Evolutionary conservation across 306 rosid species (phyloP).

Genomic region (Mimosa bimucronata): DNA sequence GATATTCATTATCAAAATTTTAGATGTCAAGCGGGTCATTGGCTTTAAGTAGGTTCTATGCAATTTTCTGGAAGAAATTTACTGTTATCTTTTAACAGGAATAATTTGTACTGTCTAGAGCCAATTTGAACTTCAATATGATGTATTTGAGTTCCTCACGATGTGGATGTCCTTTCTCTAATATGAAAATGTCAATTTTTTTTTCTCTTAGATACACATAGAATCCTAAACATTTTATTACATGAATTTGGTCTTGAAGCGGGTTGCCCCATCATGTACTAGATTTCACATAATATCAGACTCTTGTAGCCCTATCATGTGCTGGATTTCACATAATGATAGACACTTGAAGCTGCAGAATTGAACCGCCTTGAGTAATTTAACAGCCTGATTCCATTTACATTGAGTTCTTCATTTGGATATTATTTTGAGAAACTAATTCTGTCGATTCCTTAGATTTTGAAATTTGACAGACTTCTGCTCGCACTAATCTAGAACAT

Average conservation of each 20-base stretch:
- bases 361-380: slow-evolving; percentile 21
- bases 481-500: background rate
- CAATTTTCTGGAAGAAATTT: background rate
- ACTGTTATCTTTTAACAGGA: background rate
- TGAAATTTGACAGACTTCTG: background rate
- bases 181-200: background rate
- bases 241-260: background rate
- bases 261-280: background rate
- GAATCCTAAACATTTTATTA: background rate
- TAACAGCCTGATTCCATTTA: background rate
- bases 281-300: too few species aligned
- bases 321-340: background rate
- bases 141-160: background rate
- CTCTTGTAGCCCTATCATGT: too few species aligned
- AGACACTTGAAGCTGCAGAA: too few species aligned
- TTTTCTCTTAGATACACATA: background rate
- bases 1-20: background rate
- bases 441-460: background rate
- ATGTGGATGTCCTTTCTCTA: background rate
- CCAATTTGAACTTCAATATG: background rate
- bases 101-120: background rate
- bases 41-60: background rate
- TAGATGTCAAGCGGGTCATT: background rate
- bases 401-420: background rate
- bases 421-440: background rate